Evolutionary conservation across 2,329 filamentous ascomycete species (phyloP), one percentile per base, ranked within the genome.

Genomic region (Fusarium illudens): DNA sequence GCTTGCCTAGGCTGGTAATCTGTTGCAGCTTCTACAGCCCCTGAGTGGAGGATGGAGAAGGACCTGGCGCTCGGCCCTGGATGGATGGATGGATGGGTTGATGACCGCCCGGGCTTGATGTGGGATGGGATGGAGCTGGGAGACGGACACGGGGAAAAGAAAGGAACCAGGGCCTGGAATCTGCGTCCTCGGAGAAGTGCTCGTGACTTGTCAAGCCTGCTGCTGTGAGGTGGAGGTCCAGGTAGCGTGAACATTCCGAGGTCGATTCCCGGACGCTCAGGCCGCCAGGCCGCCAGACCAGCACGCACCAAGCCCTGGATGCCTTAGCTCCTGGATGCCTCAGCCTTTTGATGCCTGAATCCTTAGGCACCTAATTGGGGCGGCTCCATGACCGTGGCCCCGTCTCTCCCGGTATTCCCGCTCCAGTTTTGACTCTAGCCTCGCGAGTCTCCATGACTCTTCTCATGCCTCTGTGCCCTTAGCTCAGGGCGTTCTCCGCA

Each of bases 41-140:
- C 57, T 69, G 49, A 63, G 58, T 66, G 65, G 65, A 68, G 52
- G 65, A 65, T 37, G 27, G 57, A 56, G 20, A 67, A 36, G 34
- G 52, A 27, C 50, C 42, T 20, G 33, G 44, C 36, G 64, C 60
- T 50, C 58, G 64, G 64, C 51, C 52, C 49, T 55, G 54, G 61
- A 68, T 55, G 50, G 44, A 50, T 34, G 32, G 57, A 62, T 55
- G 44, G 49, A 50, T 48, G 36, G 58, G 42, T 58, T 57, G 58
- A 58, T 32, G 44, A 50, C 22, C 58, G 60, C 39, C 22, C 46
- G 42, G 48, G 34, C 62, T 62, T 62, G 30, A 27, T 46, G 44
- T 58, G 37, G 37, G 63, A 44, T 48, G 33, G 25, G 39, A 50
- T 57, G 46, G 30, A 48, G 39, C 17, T 42, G 51, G 19, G 22